A percentile compares a stretch with the other conserved stretches of the same genome.
Evolutionary conservation across 179 eudicot species (phyloP).

Genomic region (Actinidia chinensis): DNA sequence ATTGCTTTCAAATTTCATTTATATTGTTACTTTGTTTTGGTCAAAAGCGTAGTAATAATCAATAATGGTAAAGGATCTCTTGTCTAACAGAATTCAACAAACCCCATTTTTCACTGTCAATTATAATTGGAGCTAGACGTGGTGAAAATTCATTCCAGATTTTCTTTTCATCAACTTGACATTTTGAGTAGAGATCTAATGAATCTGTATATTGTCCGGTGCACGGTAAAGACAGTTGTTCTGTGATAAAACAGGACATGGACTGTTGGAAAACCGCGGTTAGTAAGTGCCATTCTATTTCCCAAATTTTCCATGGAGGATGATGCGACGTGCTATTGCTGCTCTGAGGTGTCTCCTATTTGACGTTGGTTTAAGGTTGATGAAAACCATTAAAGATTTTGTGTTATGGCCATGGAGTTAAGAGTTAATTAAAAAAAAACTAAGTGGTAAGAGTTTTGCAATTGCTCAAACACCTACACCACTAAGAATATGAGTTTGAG

Average conservation of each 20-base stretch:
- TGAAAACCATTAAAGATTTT: not conserved
- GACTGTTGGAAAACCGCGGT: conserved; percentile 85
- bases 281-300: conserved; percentile 77
- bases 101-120: conserved; percentile 1
- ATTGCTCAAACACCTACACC: too few relatives aligned
- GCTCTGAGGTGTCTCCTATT: conserved; percentile 59
- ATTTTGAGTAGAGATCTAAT: not conserved
- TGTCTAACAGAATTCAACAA: not conserved
- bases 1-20: not conserved
- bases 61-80: not conserved
- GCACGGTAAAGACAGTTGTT: conserved; percentile 81
- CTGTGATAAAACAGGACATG: conserved; percentile 91
- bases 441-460: too few relatives aligned
- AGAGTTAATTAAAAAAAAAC: not conserved
- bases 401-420: not conserved
- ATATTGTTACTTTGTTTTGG: not conserved
- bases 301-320: conserved; percentile 71
- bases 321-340: conserved; percentile 75
- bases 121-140: not conserved
- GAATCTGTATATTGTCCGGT: conserved; percentile 13
- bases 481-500: too few relatives aligned
- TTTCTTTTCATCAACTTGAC: not conserved
- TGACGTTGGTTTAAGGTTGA: not conserved
- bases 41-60: not conserved
- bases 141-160: conserved; percentile 7